Percentiles rank a stretch among this genome's conserved stretches.
These are phyloP conservation scores for Leccinum disarticulatum DNA, from an alignment of 768 basidiomycete genomes.

Conservation along the genomic window DNA sequence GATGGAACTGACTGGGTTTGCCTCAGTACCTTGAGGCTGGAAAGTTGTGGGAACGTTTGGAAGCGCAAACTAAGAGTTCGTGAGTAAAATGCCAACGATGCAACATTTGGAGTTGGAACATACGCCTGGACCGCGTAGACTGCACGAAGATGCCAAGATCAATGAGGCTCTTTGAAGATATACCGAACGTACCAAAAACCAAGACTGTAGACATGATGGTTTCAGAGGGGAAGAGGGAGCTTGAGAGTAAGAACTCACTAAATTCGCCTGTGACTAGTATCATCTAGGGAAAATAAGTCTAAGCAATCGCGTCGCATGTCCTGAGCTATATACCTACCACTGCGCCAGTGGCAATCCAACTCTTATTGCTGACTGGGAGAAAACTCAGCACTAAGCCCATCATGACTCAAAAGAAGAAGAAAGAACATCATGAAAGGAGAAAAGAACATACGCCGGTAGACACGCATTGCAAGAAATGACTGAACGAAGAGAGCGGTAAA, in stretches of 20 bases:
- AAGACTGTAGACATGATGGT: conserved; percentile 23
- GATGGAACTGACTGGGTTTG: not conserved
- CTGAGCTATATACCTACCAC: conserved; percentile 27
- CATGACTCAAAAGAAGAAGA: no score
- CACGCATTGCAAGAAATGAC: conserved; percentile 53
- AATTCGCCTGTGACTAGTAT: conserved; percentile 46
- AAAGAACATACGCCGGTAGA: conserved; percentile 47
- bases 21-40: conserved; percentile 41
- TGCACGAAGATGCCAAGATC: conserved; percentile 15
- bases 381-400: not conserved
- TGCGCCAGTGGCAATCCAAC: conserved; percentile 38
- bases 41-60: conserved; percentile 48
- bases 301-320: not conserved
- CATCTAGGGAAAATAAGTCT: conserved; percentile 12
- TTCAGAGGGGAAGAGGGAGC: conserved; percentile 6
- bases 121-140: conserved; percentile 40
- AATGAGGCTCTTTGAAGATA: not conserved
- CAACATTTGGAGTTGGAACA: conserved; percentile 14
- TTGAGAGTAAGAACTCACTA: conserved; percentile 15
- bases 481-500: conserved; percentile 58
- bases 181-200: conserved; percentile 34
- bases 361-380: conserved; percentile 51
- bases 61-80: conserved; percentile 36
- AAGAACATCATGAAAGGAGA: not conserved
- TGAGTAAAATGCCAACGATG: not conserved